phyloP scores from a whole-genome alignment of 495 filamentous ascomycete species.

The Articulospora tetracladia region DNA sequence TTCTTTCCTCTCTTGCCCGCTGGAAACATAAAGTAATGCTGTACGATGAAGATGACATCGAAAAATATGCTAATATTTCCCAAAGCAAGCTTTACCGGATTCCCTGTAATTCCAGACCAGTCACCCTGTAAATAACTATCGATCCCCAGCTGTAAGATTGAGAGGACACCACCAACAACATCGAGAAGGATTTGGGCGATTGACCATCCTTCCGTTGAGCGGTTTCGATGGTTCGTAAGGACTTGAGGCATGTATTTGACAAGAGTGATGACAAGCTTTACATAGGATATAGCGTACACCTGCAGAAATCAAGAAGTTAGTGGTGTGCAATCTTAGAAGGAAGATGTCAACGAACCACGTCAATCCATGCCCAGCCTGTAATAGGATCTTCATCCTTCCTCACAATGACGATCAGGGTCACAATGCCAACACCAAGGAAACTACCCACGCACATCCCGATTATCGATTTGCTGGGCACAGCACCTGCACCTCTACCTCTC shows the following conservation, averaged over 20 bases:
- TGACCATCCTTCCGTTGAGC: slow-evolving; percentile 83
- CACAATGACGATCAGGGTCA: slow-evolving; percentile 50
- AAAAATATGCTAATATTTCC: slow-evolving; percentile 83
- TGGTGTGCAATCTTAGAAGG: not conserved
- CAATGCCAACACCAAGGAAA: slow-evolving; percentile 50
- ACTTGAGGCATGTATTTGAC: slow-evolving; percentile 93
- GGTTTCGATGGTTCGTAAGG: slow-evolving; percentile 72
- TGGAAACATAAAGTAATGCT: slow-evolving; percentile 89
- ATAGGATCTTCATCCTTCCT: slow-evolving; percentile 52
- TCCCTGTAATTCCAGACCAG: slow-evolving; percentile 87
- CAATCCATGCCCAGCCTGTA: slow-evolving; percentile 68
- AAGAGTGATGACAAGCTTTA: slow-evolving; percentile 84
- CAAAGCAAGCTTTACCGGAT: slow-evolving; percentile 84
- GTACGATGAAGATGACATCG: slow-evolving; percentile 77
- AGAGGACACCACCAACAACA: slow-evolving; percentile 75
- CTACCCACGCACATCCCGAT: slow-evolving; percentile 64
- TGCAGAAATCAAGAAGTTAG: slow-evolving; percentile 32
- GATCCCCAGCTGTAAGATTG: slow-evolving; percentile 73
- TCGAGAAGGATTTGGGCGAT: slow-evolving; percentile 87
- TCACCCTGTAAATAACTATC: slow-evolving; percentile 82
- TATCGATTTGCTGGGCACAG: slow-evolving; percentile 58
- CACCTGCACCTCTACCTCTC: slow-evolving; percentile 28
- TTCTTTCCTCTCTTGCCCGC: slow-evolving; percentile 23
- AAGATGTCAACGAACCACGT: slow-evolving; percentile 58
- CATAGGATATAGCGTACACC: slow-evolving; percentile 78